Conservation (phyloP, 805 yeast genomes). For the Alloascoidea africana region DNA sequence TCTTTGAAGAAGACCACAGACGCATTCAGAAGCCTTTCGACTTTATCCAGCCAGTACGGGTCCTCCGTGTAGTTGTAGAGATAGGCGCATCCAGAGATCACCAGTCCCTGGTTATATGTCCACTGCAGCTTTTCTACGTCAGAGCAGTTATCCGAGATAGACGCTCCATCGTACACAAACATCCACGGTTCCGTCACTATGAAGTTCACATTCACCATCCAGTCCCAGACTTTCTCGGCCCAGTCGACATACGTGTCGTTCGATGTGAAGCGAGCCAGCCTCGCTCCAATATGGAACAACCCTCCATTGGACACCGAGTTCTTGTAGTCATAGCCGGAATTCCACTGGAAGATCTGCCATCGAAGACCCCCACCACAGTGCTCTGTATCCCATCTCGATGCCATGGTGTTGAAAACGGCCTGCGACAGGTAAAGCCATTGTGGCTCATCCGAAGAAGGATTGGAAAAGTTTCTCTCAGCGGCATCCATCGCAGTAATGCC, state of each 20-base stretch:
- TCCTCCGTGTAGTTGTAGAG: constrained; percentile 47
- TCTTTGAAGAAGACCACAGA: constrained; percentile 31
- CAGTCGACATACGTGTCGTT: constrained; percentile 62
- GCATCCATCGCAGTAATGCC: constrained; percentile 88
- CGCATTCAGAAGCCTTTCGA: constrained; percentile 31
- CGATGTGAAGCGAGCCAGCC: constrained; percentile 71
- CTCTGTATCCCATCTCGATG: constrained; percentile 65
- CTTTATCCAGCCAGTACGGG: constrained; percentile 39
- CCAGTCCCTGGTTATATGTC: constrained; percentile 58
- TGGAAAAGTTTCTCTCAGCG: constrained; percentile 74
- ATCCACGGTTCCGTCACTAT: constrained; percentile 19
- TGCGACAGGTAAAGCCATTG: constrained; percentile 78
- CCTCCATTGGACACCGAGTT: constrained; percentile 85
- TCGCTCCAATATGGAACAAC: constrained; percentile 72
- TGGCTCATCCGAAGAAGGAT: constrained; percentile 45
- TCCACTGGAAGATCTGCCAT: constrained; percentile 96
- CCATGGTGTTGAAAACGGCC: constrained; percentile 87
- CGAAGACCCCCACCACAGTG: constrained; percentile 80
- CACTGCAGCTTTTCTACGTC: constrained; percentile 38
- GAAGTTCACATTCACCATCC: constrained; percentile 48
- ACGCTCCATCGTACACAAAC: constrained; percentile 62
- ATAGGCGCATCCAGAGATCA: constrained; percentile 54
- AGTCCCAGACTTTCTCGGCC: constrained; percentile 65
- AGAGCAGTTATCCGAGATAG: constrained; percentile 33
- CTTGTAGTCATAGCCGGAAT: constrained; percentile 86